Evolutionary conservation across 2,329 filamentous ascomycete genomes (phyloP).

Genomic region (Colletotrichum sp.): DNA sequence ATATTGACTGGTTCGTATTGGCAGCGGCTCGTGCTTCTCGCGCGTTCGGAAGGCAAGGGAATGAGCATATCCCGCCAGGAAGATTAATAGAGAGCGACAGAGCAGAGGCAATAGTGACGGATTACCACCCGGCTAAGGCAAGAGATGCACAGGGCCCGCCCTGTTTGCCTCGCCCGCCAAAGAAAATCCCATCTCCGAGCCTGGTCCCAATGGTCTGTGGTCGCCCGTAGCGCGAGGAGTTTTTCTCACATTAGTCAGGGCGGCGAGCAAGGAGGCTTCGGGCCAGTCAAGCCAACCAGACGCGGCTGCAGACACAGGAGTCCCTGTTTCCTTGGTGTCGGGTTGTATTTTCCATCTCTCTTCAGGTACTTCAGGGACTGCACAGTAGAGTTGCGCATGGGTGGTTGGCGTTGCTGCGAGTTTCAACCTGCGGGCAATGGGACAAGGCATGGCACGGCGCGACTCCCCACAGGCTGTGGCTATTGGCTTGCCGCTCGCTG

Average conservation of each 20-base stretch:
- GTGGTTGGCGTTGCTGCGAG: not conserved
- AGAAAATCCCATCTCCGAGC: conserved; percentile 7
- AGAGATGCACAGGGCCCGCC: not conserved
- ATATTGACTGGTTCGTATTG: not conserved
- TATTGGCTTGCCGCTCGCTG: not conserved
- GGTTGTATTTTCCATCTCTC: not conserved
- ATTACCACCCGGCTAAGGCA: not conserved
- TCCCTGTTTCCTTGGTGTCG: not conserved
- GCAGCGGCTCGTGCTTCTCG: not conserved
- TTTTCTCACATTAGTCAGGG: conserved; percentile 21
- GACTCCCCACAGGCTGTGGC: not conserved
- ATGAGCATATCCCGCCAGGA: not conserved
- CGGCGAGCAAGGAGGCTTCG: conserved; percentile 9
- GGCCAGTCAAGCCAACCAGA: not conserved
- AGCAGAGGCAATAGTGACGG: not conserved
- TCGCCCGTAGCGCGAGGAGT: conserved; percentile 8
- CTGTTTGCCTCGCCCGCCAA: not conserved
- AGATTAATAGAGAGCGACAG: not conserved
- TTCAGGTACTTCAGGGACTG: not conserved
- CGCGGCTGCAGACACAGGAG: not conserved
- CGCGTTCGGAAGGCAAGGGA: not conserved
- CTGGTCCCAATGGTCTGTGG: not conserved
- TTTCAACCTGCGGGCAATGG: not conserved
- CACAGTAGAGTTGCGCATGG: not conserved
- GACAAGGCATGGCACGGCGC: not conserved